A percentile compares a stretch with the other conserved stretches of the same genome.
phyloP scores from a whole-genome alignment of 192 early-diverging fungal genomes.

The Entomortierella parvispora region DNA sequence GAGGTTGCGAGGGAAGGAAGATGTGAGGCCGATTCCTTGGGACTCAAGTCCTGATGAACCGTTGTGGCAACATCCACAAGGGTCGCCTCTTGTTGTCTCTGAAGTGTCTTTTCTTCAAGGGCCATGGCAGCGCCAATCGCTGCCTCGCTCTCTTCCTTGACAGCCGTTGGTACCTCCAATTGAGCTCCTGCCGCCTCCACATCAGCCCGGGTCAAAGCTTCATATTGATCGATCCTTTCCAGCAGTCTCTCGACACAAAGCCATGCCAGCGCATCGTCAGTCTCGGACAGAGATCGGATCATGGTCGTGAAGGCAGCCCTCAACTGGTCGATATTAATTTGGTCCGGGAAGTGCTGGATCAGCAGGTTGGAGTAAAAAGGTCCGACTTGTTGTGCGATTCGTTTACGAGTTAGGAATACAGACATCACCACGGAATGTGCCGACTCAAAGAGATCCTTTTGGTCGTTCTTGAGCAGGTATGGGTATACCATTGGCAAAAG shows the following conservation, averaged over 20 bases:
- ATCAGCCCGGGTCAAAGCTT: conserved; percentile 16
- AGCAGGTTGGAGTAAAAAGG: conserved; percentile 60
- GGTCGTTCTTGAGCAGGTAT: conserved; percentile 47
- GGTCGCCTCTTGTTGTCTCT: conserved; percentile 9
- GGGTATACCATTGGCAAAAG: conserved; percentile 59
- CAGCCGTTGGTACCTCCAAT: not conserved
- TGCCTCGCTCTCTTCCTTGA: not conserved
- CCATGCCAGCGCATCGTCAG: conserved; percentile 64
- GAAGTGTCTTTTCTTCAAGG: not conserved
- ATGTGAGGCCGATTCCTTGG: conserved; percentile 18
- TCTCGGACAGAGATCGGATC: conserved; percentile 57
- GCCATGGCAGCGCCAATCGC: not conserved
- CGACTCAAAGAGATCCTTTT: conserved; percentile 61
- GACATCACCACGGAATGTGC: conserved; percentile 59
- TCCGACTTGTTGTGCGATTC: conserved; percentile 57
- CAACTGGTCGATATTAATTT: conserved; percentile 60
- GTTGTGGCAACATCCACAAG: conserved; percentile 9
- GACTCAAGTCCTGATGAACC: conserved; percentile 18
- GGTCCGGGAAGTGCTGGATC: conserved; percentile 55
- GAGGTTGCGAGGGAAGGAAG: conserved; percentile 24
- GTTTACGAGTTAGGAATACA: conserved; percentile 58
- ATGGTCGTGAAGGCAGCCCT: conserved; percentile 61
- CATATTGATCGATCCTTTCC: conserved; percentile 49
- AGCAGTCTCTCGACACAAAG: conserved; percentile 58
- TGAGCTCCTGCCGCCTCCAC: not conserved